Base-by-base conservation (phyloP, 345 rosid genomes). In the Erodium maritimum region DNA sequence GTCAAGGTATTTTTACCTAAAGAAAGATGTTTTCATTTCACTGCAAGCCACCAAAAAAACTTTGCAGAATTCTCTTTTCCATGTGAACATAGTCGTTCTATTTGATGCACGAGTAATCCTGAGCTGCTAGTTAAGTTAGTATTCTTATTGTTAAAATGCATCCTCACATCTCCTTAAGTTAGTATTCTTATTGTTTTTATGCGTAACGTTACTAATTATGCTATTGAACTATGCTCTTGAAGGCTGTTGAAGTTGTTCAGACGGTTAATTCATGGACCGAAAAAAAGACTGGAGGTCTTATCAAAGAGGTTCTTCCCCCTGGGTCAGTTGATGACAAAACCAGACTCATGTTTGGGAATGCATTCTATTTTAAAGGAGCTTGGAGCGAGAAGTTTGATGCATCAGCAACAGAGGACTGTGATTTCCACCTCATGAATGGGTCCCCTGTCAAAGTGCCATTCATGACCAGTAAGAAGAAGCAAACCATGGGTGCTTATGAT, bases 231-330 rank as follows among this genome's bases (percentile, higher is more conserved):
- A 61, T 61, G 60, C 14, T 19, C 21, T 25, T 70, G 65, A 62
- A 87, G 95, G 86, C 95, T 62, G 77, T 65, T 65, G 84, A 90
- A 75, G 94, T 73, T 56, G 51, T 67, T 20, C 24, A 46, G 52
- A 83, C 82, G 68, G 94, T 90, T 58, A 90, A 87, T 51, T 56
- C 79, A 6, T 87, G 94, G 95, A 88, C 87, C 23, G 89, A 83
- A 42, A 87, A 80, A 67, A 65, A 81, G 59, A 87, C 93, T 2
- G 72, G 55, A 58, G 97, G 95, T 55, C 87, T 90, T 12, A 80
- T 90, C 64, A 79, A 72, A 46, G 85, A 90, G 66, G 72, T 90
- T 69, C 82, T 90, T 45, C 86, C 96, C 6, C 54, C 79, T 17
- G 85, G 81, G 13, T 77, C 94, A 3, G 84, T 82, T 46, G 82